Conservation (phyloP, 805 yeast genomes). For the Ogataea angusta region DNA sequence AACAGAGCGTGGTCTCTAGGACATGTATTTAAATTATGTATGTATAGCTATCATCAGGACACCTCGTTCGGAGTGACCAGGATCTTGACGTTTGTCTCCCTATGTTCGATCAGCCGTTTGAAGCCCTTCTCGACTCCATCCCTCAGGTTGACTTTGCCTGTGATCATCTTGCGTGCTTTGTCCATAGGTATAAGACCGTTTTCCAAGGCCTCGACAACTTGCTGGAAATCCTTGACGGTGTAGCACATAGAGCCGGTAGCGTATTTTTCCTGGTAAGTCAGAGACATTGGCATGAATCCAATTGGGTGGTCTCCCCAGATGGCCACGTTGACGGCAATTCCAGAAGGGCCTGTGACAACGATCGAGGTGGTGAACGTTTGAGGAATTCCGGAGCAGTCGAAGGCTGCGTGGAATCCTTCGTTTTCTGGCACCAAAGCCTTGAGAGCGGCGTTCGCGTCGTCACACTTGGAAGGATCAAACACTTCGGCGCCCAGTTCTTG, state of each 20-base stretch:
- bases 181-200: conserved; percentile 35
- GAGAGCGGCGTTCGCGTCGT: conserved; percentile 32
- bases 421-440: conserved; percentile 36
- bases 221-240: conserved; percentile 41
- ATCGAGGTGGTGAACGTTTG: conserved; percentile 42
- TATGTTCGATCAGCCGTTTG: conserved; percentile 39
- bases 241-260: conserved; percentile 46
- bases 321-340: conserved; percentile 46
- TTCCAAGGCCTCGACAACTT: conserved; percentile 41
- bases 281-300: conserved; percentile 43
- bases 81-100: conserved; percentile 45
- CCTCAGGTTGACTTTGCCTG: conserved; percentile 37
- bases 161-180: conserved; percentile 36
- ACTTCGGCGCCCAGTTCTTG: conserved; percentile 43
- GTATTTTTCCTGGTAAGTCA: conserved; percentile 40
- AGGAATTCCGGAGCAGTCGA: conserved; percentile 53
- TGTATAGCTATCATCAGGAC: not conserved
- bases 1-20: not conserved
- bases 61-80: conserved; percentile 36
- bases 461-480: conserved; percentile 32
- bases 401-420: conserved; percentile 48
- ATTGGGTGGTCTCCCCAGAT: conserved; percentile 48
- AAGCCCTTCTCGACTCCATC: conserved; percentile 43
- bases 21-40: not conserved
- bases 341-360: conserved; percentile 39